phyloP scores from a whole-genome alignment of 306 rosid species.

The Prunus campanulata region DNA sequence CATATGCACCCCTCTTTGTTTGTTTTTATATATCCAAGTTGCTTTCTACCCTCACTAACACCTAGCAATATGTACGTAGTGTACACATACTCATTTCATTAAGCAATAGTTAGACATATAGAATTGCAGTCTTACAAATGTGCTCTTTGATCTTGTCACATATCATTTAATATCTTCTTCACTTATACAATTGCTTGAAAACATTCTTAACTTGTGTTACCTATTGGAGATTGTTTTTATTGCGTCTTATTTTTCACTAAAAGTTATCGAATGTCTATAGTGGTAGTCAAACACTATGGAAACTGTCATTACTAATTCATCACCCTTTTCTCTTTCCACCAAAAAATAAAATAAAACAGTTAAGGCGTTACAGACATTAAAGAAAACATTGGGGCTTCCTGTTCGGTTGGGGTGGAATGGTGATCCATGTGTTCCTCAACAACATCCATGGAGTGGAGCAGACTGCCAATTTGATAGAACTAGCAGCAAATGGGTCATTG shows the following conservation, averaged over 20 bases:
- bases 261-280: slow-evolving; percentile 1
- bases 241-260: neutral
- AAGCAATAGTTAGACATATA: neutral
- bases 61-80: neutral
- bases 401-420: slow-evolving; percentile 96
- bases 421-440: slow-evolving; percentile 98
- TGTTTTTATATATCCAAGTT: neutral
- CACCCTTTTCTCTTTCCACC: slow-evolving; percentile 22
- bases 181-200: neutral
- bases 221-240: neutral
- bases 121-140: neutral
- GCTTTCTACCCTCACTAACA: neutral
- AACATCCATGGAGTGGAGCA: slow-evolving; percentile 97
- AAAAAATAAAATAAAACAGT: slow-evolving; percentile 33
- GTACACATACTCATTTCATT: neutral
- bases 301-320: neutral
- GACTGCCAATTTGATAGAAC: slow-evolving; percentile 69
- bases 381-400: slow-evolving; percentile 84
- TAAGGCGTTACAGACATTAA: slow-evolving; percentile 68
- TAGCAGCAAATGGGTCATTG: slow-evolving; percentile 76
- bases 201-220: neutral
- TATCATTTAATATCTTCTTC: neutral
- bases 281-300: neutral
- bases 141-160: neutral
- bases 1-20: slow-evolving; percentile 2